Evolutionary conservation across 805 yeast genomes (phyloP), one percentile per base, ranked within the genome.

Genomic region (Nakazawaea holstii): DNA sequence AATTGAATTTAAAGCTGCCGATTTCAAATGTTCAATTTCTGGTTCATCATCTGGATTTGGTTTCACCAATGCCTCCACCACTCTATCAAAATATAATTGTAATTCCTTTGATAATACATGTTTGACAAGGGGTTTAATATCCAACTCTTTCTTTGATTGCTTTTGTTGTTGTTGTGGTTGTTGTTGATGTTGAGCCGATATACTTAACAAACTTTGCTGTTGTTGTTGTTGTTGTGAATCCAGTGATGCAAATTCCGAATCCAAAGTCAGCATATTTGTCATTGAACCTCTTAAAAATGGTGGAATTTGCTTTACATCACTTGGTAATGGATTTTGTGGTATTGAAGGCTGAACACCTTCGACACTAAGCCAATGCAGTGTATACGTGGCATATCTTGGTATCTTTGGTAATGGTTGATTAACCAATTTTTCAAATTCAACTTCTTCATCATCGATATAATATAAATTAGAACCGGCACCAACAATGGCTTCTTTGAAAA

Each of bases 281-380:
- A 82, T 86, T 2, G 97, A 89, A 35, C 97, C 98, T 56, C 97
- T 76, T 38, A 82, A 74, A 28, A 80, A 72, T 4, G 96, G 89
- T 15, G 95, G 87, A 48, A 88, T 68, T 31, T 80, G 77, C 60
- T 82, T 81, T 52, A 92, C 83, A 55, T 91, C 97, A 43, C 80
- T 74, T 17, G 82, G 77, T 43, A 84, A 76, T 24, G 99, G 99
- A 67, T 94, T 94, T 66, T 95, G 99, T 1, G 97, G 95, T 47
- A 94, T 92, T 30, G 94, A 84, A 1, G 99, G 99, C 61, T 94
- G 99, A 8, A 94, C 96, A 49, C 99, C 99, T 66, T 94, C 99
- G 46, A 94, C 87, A 0, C 99, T 98, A 30, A 95, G 73, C 98
- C 99, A 92, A 62, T 87, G 95, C 6, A 97, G 95, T 0, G 98